Evolutionary conservation across 2,329 filamentous ascomycete genomes (phyloP).

Genomic region (Aspergillus candidus): DNA sequence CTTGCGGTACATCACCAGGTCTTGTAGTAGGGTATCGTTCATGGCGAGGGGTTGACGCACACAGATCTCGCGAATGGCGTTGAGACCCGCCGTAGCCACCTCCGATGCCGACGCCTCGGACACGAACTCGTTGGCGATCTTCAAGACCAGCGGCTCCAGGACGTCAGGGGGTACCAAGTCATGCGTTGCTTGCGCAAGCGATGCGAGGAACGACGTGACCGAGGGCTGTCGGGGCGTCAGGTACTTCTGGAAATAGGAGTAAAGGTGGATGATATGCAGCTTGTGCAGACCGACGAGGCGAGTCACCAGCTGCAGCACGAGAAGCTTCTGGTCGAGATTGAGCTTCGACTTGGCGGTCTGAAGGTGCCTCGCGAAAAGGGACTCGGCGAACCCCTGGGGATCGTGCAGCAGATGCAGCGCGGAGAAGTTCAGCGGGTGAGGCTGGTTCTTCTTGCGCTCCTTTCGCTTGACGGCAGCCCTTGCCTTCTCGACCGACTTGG

Average conservation of each 20-base stretch:
- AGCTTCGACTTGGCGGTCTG: slow-evolving; percentile 81
- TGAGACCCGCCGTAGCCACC: slow-evolving; percentile 85
- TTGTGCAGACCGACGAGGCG: slow-evolving; percentile 89
- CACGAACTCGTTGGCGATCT: slow-evolving; percentile 98
- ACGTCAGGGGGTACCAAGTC: slow-evolving; percentile 87
- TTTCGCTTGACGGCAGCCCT: slow-evolving; percentile 73
- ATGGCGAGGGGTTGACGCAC: slow-evolving; percentile 91
- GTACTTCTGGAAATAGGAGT: slow-evolving; percentile 94
- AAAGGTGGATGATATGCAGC: slow-evolving; percentile 80
- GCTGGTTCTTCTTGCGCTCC: slow-evolving; percentile 81
- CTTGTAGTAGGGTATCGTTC: slow-evolving; percentile 90
- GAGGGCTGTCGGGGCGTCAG: slow-evolving; percentile 81
- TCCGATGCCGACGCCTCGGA: slow-evolving; percentile 88
- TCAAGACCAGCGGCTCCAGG: slow-evolving; percentile 81
- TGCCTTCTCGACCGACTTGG: slow-evolving; percentile 71
- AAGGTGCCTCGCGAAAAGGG: slow-evolving; percentile 82
- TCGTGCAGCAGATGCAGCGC: slow-evolving; percentile 90
- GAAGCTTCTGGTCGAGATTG: slow-evolving; percentile 78
- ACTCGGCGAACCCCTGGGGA: slow-evolving; percentile 87
- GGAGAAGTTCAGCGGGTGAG: slow-evolving; percentile 89
- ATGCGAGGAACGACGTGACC: slow-evolving; percentile 90
- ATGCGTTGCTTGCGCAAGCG: slow-evolving; percentile 85
- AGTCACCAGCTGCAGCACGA: slow-evolving; percentile 86
- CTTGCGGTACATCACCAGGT: slow-evolving; percentile 91
- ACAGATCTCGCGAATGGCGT: slow-evolving; percentile 92